Base-by-base conservation (phyloP, 2,329 filamentous ascomycete genomes). In the Hypoxylon sp. region DNA sequence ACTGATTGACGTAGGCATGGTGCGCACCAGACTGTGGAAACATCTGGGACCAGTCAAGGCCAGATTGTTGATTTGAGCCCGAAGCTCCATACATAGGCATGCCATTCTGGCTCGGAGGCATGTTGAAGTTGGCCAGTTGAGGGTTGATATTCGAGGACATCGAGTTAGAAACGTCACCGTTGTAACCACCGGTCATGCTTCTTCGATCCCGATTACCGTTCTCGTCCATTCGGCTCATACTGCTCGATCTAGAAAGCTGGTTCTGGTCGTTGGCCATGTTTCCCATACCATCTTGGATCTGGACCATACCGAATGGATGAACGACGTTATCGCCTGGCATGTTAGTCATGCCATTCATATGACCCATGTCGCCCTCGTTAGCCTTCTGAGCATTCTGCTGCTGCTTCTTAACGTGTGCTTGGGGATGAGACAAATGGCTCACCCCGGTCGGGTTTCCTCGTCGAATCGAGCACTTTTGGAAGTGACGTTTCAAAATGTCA, bases 401-500 rank as follows among this genome's bases (percentile, higher is more conserved):
- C 75, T 88, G 87, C 83, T 94, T 94, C 85, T 94, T 95, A 77
- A 96, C 87, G 81, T 97, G 93, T 72, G 93, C 92, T 81, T 95
- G 92, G 37, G 94, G 93, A 82, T 98, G 94, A 74, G 94, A 97
- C 81, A 99, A 83, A 83, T 99, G 96, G 78, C 93, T 97, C 70
- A 94, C 94, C 75, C 94, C 94, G 14, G 94, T 97, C 60, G 96
- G 95, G 82, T 98, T 98, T 65, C 96, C 96, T 79, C 96, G 91
- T 76, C 96, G 91, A 72, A 98, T 94, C 42, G 96, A 98, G 84
- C 96, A 99, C 85, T 99, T 99, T 82, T 98, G 94, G 83, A 98
- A 99, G 83, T 99, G 96, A 72, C 96, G 93, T 86, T 99, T 99
- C 77, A 99, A 85, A 73, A 99, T 98, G 79, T 99, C 96, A 86